Evolutionary conservation across 1,139 yeast species (phyloP).

Genomic region (Candida sanyaensis): DNA sequence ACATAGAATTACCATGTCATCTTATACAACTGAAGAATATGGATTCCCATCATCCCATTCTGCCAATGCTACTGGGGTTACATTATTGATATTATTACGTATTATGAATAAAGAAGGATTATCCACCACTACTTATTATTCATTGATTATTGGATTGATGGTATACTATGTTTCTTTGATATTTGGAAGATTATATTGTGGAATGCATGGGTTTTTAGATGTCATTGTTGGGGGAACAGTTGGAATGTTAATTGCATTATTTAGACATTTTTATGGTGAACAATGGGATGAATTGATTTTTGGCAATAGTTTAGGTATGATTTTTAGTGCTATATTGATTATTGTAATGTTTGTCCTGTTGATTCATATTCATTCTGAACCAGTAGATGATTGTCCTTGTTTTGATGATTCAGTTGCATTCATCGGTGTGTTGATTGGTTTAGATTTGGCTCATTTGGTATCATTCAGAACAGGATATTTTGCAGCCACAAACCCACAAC

Average conservation of each 20-base stretch:
- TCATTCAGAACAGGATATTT: conserved; percentile 28
- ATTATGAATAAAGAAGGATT: conserved; percentile 12
- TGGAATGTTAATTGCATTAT: conserved; percentile 53
- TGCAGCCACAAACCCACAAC: conserved; percentile 18
- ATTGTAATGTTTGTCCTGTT: conserved; percentile 47
- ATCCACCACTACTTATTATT: conserved; percentile 10
- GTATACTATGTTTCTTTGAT: conserved; percentile 68
- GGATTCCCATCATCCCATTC: conserved; percentile 95
- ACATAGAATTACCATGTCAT: conserved; percentile 84
- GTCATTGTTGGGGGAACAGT: conserved; percentile 63
- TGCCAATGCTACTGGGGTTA: conserved; percentile 87
- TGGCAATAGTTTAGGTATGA: conserved; percentile 30
- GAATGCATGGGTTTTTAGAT: conserved; percentile 95
- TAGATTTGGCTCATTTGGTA: conserved; percentile 59
- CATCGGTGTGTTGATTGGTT: conserved; percentile 82
- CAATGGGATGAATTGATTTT: conserved; percentile 42
- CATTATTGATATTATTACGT: conserved; percentile 46
- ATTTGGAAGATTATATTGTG: conserved; percentile 87
- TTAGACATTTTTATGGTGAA: conserved; percentile 38
- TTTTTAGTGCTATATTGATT: conserved; percentile 32
- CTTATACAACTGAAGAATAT: conserved; percentile 87
- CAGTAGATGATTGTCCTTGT: conserved; percentile 95
- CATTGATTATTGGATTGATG: conserved; percentile 19
- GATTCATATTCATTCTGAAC: conserved; percentile 74
- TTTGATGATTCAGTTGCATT: conserved; percentile 95